Conservation (phyloP, 176 grass and related monocot genomes). For the Hsuehochloa calcarea region DNA sequence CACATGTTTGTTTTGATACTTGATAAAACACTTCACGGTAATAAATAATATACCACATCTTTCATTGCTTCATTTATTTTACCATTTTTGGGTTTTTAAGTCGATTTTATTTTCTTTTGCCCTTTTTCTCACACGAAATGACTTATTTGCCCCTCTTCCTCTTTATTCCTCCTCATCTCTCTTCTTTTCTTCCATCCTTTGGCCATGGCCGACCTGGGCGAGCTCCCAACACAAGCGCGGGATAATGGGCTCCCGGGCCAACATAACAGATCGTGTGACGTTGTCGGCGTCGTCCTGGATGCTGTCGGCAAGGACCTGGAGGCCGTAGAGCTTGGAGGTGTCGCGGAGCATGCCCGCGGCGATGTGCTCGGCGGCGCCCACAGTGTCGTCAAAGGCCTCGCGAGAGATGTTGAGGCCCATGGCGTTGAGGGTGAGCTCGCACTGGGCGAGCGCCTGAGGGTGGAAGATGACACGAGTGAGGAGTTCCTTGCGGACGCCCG, state of each 20-base stretch:
- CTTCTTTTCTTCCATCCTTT: too few relatives aligned
- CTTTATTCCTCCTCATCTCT: too few relatives aligned
- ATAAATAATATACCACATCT: too few relatives aligned
- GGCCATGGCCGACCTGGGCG: too few relatives aligned
- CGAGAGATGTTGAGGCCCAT: constrained; percentile 82
- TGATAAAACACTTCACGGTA: too few relatives aligned
- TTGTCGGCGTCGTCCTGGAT: constrained; percentile 75
- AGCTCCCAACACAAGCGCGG: constrained; percentile 29
- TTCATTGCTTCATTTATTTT: too few relatives aligned
- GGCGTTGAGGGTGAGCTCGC: constrained; percentile 77
- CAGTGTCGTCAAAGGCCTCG: constrained; percentile 86
- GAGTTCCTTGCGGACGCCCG: constrained; percentile 66
- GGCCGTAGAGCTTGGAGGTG: constrained; percentile 77
- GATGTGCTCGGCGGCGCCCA: constrained; percentile 70
- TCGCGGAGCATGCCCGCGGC: constrained; percentile 42
- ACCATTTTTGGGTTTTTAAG: too few relatives aligned
- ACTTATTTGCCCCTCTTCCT: too few relatives aligned
- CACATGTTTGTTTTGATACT: too few relatives aligned
- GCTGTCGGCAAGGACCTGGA: constrained; percentile 65
- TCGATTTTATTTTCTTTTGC: too few relatives aligned
- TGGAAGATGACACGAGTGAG: constrained; percentile 81
- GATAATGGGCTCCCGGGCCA: constrained; percentile 80
- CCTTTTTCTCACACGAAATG: too few relatives aligned
- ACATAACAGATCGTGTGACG: constrained; percentile 75
- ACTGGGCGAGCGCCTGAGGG: constrained; percentile 80